Base-by-base conservation (phyloP, 306 rosid species). In the Cicer bijugum region DNA sequence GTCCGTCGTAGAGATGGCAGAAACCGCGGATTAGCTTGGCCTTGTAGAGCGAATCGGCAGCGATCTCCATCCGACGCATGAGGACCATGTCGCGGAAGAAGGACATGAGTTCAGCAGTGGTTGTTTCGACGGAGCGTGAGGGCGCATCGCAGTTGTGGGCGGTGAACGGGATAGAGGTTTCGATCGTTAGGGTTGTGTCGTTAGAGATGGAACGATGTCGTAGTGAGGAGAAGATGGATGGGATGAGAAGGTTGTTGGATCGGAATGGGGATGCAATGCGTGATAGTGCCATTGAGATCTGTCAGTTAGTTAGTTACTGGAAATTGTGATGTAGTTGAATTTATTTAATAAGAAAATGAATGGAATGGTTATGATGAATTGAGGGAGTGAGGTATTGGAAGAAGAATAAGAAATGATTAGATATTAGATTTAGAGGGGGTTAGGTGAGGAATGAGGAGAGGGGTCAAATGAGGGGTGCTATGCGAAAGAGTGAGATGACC, bases 51-150 rank as follows among this genome's bases (percentile, higher is more conserved):
- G 98, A 93, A 15, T 93, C 98, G 0, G 97, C 96, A 1, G 98
- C 86, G 62, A 94, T 91, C 84, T 94, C 99, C 96, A 91, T 89
- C 0, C 99, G 90, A 0, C 97, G 95, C 97, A 94, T 94, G 46
- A 66, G 3, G 10, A 91, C 96, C 95, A 94, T 89, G 80, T 84
- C 38, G 58, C 82, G 90, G 84, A 88, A 94, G 85, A 89, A 89
- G 12, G 74, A 4, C 60, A 89, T 61, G 12, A 93, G 89, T 78
- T 93, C 94, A 12, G 78, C 38, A 15, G 97, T 71, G 3, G 79
- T 35, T 68, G 99, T 91, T 1, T 85, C 84, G 39, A 91, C 87
- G 72, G 92, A 44, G 84, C 96, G 96, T 6, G 99, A 82, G 4
- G 99, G 97, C 3, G 88, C 52, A 0, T 84, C 91, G 77, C 89